Evolutionary conservation across 108 stramenopile species (phyloP), one percentile per base, ranked within the genome.

Genomic region (Schizochytrium sp.): DNA sequence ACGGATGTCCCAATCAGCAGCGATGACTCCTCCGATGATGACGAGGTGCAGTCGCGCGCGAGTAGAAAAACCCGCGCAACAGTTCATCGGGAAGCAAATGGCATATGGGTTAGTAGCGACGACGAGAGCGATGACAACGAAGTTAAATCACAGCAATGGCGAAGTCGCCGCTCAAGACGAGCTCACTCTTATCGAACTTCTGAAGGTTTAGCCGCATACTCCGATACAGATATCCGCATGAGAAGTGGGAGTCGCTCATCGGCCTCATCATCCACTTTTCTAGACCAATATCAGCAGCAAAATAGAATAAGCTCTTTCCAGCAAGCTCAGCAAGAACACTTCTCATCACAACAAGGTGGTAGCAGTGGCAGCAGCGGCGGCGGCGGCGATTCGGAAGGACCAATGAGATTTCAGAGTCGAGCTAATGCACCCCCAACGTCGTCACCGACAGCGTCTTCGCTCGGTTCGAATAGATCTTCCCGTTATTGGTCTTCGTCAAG

Each of bases 101-200:
- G 76, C 50, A 83, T 83, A 0, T 83, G 76, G 76, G 76, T 83
- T 12, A 83, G 76, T 53, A 83, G 76, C 47, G 76, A 83, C 47
- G 76, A 83, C 47, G 76, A 83, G 28, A 55, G 53, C 28, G 76
- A 83, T 40, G 76, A 69, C 15, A 7, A 69, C 5, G 64, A 38
- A 38, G 8, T 15, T 10, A 69, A 38, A 7, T 44, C 64, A 7
- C 64, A 38, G 44, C 40, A 15, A 8, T 69, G 64, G 64, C 64
- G 64, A 15, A 5, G 42, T 10, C 64, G 64, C 7, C 12, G 64
- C 0, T 0, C 64, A 15, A 7, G 64, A 7, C 64, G 44, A 10
- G 28, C 64, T 28, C 40, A 44, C 15, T 69, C 64, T 8, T 69
- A 44, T 69, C 64, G 64, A 13, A 44, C 2, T 7, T 44, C 64